Base-by-base conservation (phyloP, 345 rosid genomes). In the Salix purpurea region DNA sequence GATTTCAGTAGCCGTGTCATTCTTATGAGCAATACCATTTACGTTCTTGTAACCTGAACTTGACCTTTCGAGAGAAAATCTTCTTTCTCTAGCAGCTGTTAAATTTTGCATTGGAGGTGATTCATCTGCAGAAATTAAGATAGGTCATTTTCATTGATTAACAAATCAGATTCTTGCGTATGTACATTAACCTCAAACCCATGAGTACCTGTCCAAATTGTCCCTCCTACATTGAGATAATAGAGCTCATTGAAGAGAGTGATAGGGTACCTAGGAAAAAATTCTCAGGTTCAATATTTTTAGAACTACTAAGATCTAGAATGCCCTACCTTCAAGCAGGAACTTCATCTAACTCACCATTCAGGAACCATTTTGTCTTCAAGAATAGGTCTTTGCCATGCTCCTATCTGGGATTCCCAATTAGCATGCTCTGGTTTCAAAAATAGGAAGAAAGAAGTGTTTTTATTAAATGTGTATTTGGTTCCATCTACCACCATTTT, bases 221-320 rank as follows among this genome's bases (percentile, higher is more conserved):
- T 90, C 40, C 99, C 94, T 30, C 98, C 99, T 1, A 97, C 82
- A 76, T 88, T 95, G 67, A 95, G 91, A 88, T 89, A 95, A 85
- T 95, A 95, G 77, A 95, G 96, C 86, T 95, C 99, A 70, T 95
- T 95, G 79, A 95, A 95, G 61, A 93, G 92, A 70, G 98, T 89
- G 84, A 85, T 69, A 24, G 92, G 94, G 72, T 95, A 95, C 98
- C 98, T 92, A 58, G 65, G 61, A 67, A 60, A 5, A 44, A 36
- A 26, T 24, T 65, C 18, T 71, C 15, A 2, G 66, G 34, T 2
- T 65, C 48, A 30, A 30, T 42, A n/a, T n/a, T 10, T 42, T 65
- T 21, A 28, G 9, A 73, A 61, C 56, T 73, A 16, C 14, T 65
- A 81, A 65, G 69, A 34, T 6, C 9, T 6, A 18, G 42, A 46